Percentiles rank a stretch among this genome's conserved stretches.
Evolutionary conservation across 2,329 filamentous ascomycete species (phyloP).

Genomic region (Fusarium anthophilum): DNA sequence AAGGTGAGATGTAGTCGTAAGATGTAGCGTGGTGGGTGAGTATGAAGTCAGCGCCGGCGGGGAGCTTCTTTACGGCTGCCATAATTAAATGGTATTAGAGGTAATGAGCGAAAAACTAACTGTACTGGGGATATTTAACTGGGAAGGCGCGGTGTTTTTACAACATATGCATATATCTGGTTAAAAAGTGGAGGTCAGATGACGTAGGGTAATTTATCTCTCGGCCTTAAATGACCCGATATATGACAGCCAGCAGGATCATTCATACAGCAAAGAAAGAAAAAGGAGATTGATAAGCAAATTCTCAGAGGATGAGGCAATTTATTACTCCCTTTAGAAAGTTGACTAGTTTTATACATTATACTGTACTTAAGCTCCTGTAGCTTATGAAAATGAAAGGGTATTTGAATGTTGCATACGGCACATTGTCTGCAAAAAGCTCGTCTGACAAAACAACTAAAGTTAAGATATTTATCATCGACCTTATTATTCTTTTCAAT

Average conservation of each 20-base stretch:
- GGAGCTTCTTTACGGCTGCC: not conserved
- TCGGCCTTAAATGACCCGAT: not conserved
- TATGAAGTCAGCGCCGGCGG: not conserved
- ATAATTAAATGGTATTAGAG: not conserved
- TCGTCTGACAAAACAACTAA: accelerated
- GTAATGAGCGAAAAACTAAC: accelerated
- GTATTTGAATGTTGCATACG: accelerated
- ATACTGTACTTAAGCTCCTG: too few species aligned
- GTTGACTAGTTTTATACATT: too few species aligned
- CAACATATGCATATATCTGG: too few species aligned
- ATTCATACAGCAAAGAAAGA: too few species aligned
- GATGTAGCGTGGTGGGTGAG: not conserved
- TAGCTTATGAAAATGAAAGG: accelerated
- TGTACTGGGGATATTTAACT: not conserved
- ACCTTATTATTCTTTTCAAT: accelerated
- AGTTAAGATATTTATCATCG: accelerated
- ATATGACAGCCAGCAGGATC: accelerated
- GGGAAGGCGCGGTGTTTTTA: not conserved
- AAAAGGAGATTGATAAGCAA: too few species aligned
- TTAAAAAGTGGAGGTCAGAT: not conserved
- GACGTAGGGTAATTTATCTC: not conserved
- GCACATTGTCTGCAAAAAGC: accelerated
- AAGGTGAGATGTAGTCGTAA: not conserved
- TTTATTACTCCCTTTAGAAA: too few species aligned
- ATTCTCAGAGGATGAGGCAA: too few species aligned